Evolutionary conservation across 2,329 filamentous ascomycete species (phyloP), one percentile per base, ranked within the genome.

Genomic region (Pestalotiopsis sp.): DNA sequence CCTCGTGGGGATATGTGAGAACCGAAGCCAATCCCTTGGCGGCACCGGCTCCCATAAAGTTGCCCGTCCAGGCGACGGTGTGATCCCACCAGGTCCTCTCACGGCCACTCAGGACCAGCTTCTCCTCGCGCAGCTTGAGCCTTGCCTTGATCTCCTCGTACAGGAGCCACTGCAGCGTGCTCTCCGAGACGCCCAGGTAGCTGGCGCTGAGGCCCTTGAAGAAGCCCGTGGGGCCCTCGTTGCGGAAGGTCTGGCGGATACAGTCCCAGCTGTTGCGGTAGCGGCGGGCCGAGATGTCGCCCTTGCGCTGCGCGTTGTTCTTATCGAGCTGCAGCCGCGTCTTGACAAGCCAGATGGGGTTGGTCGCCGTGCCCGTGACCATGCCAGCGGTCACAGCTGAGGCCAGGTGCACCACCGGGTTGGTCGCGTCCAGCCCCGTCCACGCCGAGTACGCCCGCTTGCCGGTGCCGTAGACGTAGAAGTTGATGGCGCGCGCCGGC

Each of bases 281-380:
- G 76, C 90, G 90, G 66, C 95, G 86, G 65, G 84, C 83, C 66
- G 82, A 82, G 31, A 82, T 78, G 52, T 84, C 85, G 31, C 83
- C 87, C 69, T 86, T 83, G 71, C 87, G 83, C 74, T 88, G 87
- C 17, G 91, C 92, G 66, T 90, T 88, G 77, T 93, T 93, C 83
- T 95, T 97, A 83, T 98, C 95, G 41, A 98, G 88, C 82, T 98
- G 95, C 74, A 98, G 80, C 39, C 95, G 87, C 56, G 95, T 98
- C 86, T 98, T 98, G 77, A 98, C 90, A 71, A 98, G 88, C 95
- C 95, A 98, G 76, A 98, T 97, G 1, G 95, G 95, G 80, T 98
- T 98, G 49, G 95, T 98, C 25, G 92, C 93, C 1, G 95, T 98
- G 61, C 93, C 93, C 0, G 95, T 98, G 6, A 91, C 91, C 58